These are phyloP conservation scores for Pseudogymnoascus sp. DNA, from an alignment of 2,329 filamentous ascomycete species.

Conservation along the genomic window DNA sequence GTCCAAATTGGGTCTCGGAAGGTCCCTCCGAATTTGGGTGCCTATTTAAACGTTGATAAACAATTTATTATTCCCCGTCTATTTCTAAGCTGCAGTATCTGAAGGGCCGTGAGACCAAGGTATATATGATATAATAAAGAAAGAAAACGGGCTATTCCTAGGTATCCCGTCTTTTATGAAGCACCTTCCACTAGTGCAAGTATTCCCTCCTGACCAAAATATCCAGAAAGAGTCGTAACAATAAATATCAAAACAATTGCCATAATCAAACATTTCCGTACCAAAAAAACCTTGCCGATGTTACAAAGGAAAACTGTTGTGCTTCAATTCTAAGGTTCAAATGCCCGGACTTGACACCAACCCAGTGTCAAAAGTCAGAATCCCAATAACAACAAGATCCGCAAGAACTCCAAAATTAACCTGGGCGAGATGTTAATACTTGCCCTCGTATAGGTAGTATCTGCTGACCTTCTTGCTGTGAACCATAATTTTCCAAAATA, in stretches of 20 bases:
- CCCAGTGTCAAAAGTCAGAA: not conserved
- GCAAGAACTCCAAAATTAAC: not conserved
- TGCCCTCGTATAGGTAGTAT: not conserved
- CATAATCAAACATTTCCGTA: not conserved
- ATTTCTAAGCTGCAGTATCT: not conserved
- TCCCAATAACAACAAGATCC: not conserved
- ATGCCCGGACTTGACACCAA: not conserved
- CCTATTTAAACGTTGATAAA: not conserved
- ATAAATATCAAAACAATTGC: not conserved
- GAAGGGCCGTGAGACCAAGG: not conserved
- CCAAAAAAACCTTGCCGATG: not conserved
- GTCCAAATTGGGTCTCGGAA: not conserved
- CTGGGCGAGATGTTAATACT: not conserved
- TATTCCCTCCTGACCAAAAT: not conserved
- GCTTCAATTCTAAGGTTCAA: not conserved
- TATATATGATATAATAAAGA: not conserved
- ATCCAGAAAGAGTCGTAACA: not conserved
- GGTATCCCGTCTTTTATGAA: not conserved
- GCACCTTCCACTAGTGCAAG: not conserved
- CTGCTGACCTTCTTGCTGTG: not conserved
- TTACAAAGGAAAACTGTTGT: not conserved
- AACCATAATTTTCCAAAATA: not conserved
- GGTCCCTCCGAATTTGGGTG: not conserved
- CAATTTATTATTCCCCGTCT: not conserved
- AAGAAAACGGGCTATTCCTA: not conserved